These are phyloP conservation scores for Trypanosoma theileri DNA, from an alignment of 208 protist genomes.

Conservation along the genomic window DNA sequence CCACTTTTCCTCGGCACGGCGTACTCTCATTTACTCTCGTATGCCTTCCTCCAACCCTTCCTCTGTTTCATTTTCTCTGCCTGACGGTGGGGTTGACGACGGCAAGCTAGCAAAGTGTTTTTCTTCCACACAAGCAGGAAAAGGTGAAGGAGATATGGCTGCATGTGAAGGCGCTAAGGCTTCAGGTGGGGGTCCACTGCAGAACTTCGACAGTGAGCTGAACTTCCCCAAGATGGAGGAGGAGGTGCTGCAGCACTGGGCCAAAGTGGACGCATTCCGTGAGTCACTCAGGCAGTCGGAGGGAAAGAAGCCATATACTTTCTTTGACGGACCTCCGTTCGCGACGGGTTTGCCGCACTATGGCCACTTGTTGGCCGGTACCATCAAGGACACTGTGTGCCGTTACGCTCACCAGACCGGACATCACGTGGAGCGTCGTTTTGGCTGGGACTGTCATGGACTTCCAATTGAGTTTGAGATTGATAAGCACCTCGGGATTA, in stretches of 20 bases:
- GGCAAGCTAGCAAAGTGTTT: constrained; percentile 7
- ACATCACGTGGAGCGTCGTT: constrained; percentile 97
- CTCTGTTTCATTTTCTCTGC: constrained; percentile 27
- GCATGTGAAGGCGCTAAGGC: neutral
- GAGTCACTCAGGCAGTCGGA: constrained; percentile 93
- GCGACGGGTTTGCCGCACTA: constrained; percentile 99
- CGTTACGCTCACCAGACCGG: constrained; percentile 98
- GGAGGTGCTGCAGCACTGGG: constrained; percentile 95
- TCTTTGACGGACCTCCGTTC: constrained; percentile 99
- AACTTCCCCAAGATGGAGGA: constrained; percentile 95
- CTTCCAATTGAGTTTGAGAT: constrained; percentile 99
- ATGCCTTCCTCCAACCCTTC: constrained; percentile 22
- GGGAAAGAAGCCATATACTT: constrained; percentile 87
- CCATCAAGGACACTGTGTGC: constrained; percentile 99
- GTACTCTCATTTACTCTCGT: constrained; percentile 55
- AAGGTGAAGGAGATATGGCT: constrained; percentile 15
- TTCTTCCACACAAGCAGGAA: constrained; percentile 13
- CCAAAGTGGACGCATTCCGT: constrained; percentile 96
- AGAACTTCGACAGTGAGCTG: constrained; percentile 74
- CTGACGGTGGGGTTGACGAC: constrained; percentile 5
- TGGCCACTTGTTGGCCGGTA: constrained; percentile 99
- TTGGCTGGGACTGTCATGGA: constrained; percentile 99
- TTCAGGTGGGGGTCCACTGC: constrained; percentile 24
- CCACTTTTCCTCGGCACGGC: constrained; percentile 41
- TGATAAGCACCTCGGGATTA: constrained; percentile 96